These are phyloP conservation scores for Globisporangium apiculatum DNA, from an alignment of 352 stramenopile genomes.

Conservation along the genomic window DNA sequence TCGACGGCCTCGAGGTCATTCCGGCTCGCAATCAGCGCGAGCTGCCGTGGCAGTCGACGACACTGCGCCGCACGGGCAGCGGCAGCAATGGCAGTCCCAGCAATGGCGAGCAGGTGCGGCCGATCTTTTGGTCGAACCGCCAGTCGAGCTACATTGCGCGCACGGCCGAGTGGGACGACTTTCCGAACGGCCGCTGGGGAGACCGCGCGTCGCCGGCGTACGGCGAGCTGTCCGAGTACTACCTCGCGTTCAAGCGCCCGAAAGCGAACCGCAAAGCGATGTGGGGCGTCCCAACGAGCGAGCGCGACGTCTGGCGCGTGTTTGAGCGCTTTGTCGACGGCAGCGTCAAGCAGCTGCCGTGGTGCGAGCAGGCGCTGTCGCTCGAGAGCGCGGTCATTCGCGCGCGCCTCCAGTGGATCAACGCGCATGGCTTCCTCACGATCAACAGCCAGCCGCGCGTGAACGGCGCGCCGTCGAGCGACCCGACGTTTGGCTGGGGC, in stretches of 20 bases:
- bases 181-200: constrained; percentile 94
- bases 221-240: constrained; percentile 93
- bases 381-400: constrained; percentile 87
- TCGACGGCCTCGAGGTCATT: constrained; percentile 70
- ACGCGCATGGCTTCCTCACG: constrained; percentile 90
- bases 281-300: constrained; percentile 78
- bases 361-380: constrained; percentile 95
- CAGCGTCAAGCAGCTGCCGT: constrained; percentile 89
- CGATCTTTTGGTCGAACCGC: constrained; percentile 98
- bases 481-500: constrained; percentile 94
- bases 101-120: constrained; percentile 85
- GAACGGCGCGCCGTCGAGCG: constrained; percentile 87
- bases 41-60: constrained; percentile 63
- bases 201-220: constrained; percentile 93
- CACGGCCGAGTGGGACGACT: constrained; percentile 96
- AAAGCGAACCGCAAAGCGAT: constrained; percentile 64
- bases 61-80: constrained; percentile 43
- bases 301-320: constrained; percentile 92
- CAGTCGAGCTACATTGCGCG: constrained; percentile 95
- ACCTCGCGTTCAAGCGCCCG: constrained; percentile 82
- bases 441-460: constrained; percentile 93
- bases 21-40: constrained; percentile 54
- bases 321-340: constrained; percentile 88
- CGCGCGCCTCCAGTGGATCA: constrained; percentile 79
- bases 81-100: constrained; percentile 54